Conservation (phyloP, 2,329 filamentous ascomycete genomes). For the Monosporascus sp. region DNA sequence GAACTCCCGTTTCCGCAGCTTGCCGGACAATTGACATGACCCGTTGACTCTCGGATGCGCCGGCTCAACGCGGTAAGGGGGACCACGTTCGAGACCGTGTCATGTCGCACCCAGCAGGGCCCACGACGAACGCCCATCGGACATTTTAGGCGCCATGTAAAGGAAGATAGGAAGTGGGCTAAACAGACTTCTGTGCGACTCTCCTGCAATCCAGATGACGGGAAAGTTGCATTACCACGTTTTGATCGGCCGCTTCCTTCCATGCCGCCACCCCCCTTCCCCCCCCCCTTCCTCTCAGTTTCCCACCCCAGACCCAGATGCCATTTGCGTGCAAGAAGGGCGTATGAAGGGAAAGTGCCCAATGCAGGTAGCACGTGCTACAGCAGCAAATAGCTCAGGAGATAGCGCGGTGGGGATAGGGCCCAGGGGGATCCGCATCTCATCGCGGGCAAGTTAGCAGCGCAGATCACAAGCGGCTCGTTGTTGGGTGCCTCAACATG, state of each 20-base stretch:
- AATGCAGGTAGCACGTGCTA: background rate
- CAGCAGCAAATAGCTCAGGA: background rate
- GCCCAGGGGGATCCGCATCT: background rate
- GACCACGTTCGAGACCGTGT: too few relatives aligned
- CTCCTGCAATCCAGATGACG: background rate
- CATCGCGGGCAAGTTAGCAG: too few relatives aligned
- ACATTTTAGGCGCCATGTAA: too few relatives aligned
- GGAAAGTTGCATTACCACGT: background rate
- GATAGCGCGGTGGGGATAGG: background rate
- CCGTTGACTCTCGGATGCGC: too few relatives aligned
- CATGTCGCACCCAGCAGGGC: too few relatives aligned
- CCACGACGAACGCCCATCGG: too few relatives aligned
- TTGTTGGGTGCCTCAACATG: too few relatives aligned
- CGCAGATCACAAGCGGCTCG: too few relatives aligned
- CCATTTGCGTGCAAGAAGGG: background rate
- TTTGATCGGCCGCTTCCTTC: background rate
- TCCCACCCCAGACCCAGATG: background rate
- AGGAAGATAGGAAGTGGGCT: background rate
- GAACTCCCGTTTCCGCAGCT: too few relatives aligned
- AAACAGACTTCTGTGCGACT: background rate
- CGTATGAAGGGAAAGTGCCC: background rate
- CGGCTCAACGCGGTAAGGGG: too few relatives aligned
- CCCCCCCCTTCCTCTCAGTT: background rate
- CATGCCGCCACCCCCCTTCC: background rate
- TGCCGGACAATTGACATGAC: too few relatives aligned